These are phyloP conservation scores for Psidium guajava DNA, from an alignment of 345 rosid genomes.

Conservation along the genomic window DNA sequence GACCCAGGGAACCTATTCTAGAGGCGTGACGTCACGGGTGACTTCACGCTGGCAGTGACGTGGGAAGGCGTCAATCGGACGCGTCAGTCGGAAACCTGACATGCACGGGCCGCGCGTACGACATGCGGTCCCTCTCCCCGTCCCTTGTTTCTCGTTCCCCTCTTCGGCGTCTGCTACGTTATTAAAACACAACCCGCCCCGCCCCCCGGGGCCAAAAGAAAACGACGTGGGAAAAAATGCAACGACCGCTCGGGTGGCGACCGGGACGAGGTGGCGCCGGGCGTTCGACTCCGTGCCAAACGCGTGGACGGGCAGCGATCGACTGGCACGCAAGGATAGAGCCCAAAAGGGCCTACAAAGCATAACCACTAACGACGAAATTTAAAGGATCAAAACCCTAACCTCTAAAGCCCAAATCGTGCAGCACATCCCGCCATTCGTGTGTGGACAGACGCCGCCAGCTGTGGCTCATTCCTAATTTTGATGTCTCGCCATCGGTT, in stretches of 20 bases:
- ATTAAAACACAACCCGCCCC: too few species aligned
- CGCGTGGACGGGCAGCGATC: too few species aligned
- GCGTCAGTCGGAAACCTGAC: not conserved
- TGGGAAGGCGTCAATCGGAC: not conserved
- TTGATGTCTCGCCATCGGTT: accelerated
- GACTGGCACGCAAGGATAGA: too few species aligned
- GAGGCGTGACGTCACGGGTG: not conserved
- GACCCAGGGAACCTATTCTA: too few species aligned
- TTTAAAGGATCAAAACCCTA: too few species aligned
- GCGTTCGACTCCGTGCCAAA: too few species aligned
- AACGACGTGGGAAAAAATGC: not conserved
- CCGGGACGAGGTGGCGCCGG: too few species aligned
- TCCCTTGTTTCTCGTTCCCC: not conserved
- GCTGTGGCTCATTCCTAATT: not conserved
- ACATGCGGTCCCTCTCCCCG: not conserved
- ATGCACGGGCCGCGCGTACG: not conserved
- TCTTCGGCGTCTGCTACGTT: too few species aligned
- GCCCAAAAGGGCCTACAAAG: too few species aligned
- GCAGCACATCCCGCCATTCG: accelerated
- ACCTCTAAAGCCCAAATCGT: not conserved
- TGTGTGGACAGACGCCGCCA: accelerated
- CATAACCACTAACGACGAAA: too few species aligned
- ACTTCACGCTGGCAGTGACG: not conserved
- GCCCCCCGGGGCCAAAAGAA: not conserved
- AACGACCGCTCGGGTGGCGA: too few species aligned